phyloP scores from a whole-genome alignment of 2,329 filamentous ascomycete genomes.

The Pleomassaria siparia region DNA sequence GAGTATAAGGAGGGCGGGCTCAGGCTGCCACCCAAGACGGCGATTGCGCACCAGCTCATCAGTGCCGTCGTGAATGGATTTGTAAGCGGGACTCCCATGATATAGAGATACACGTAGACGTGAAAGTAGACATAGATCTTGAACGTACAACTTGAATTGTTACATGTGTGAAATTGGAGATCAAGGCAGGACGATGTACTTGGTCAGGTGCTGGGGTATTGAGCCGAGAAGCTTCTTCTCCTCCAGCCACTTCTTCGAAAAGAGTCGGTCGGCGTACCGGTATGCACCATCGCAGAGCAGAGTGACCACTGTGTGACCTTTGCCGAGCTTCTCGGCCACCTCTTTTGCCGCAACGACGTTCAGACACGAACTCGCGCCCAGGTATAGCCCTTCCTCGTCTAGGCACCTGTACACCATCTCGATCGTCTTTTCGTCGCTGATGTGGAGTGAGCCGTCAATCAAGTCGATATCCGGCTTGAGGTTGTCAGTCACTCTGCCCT shows the following conservation, averaged over 20 bases:
- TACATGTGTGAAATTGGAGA: conserved; percentile 6
- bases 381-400: conserved; percentile 92
- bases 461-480: conserved; percentile 80
- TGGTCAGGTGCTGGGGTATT: conserved; percentile 81
- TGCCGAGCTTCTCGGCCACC: conserved; percentile 85
- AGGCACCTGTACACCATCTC: conserved; percentile 97
- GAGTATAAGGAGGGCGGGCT: conserved; percentile 76
- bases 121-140: conserved; percentile 1
- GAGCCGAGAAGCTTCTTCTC: conserved; percentile 80
- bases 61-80: conserved; percentile 77
- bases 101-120: conserved; percentile 26
- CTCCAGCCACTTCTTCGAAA: conserved; percentile 86
- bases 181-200: conserved; percentile 89
- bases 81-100: conserved; percentile 54
- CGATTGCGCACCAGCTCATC: conserved; percentile 90
- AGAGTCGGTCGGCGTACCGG: conserved; percentile 89
- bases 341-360: conserved; percentile 96
- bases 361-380: conserved; percentile 88
- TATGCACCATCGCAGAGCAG: conserved; percentile 97
- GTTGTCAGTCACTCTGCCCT: conserved; percentile 96
- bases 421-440: conserved; percentile 91
- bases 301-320: conserved; percentile 88
- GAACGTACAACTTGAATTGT: conserved; percentile 1
- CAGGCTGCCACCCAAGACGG: conserved; percentile 79
- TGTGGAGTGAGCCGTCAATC: conserved; percentile 79